phyloP scores from a whole-genome alignment of 345 rosid species.

The Populus tremula region DNA sequence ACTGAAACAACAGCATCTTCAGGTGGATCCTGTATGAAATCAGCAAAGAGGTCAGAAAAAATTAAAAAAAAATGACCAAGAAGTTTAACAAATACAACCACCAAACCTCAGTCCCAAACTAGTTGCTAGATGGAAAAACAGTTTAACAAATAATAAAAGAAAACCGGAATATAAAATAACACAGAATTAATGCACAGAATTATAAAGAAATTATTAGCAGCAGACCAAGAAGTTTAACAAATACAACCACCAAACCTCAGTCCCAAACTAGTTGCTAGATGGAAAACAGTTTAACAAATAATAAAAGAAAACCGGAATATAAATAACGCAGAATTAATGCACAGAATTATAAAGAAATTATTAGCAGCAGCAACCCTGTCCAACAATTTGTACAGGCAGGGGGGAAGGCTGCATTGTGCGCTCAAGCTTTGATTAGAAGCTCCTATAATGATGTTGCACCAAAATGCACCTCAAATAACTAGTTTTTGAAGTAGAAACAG shows the following conservation, averaged over 20 bases:
- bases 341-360: background rate
- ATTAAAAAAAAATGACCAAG: background rate
- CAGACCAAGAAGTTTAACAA: background rate
- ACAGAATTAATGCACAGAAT: no score
- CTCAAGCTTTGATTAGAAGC: background rate
- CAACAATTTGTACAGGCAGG: background rate
- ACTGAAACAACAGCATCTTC: slow-evolving; percentile 90
- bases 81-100: background rate
- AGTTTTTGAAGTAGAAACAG: background rate
- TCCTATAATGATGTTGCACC: background rate
- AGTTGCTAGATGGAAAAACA: background rate
- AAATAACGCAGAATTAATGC: background rate
- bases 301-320: background rate
- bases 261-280: background rate
- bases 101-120: background rate
- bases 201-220: no score
- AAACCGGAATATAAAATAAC: background rate
- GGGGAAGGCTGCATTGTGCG: background rate
- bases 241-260: background rate
- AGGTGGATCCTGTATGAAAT: slow-evolving; percentile 71
- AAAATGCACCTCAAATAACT: background rate
- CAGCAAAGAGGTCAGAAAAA: slow-evolving; percentile 2
- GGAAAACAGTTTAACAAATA: background rate
- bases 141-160: background rate
- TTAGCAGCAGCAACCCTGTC: background rate